Evolutionary conservation across 164 flowering plant genomes (phyloP).

Genomic region (Piper longum): DNA sequence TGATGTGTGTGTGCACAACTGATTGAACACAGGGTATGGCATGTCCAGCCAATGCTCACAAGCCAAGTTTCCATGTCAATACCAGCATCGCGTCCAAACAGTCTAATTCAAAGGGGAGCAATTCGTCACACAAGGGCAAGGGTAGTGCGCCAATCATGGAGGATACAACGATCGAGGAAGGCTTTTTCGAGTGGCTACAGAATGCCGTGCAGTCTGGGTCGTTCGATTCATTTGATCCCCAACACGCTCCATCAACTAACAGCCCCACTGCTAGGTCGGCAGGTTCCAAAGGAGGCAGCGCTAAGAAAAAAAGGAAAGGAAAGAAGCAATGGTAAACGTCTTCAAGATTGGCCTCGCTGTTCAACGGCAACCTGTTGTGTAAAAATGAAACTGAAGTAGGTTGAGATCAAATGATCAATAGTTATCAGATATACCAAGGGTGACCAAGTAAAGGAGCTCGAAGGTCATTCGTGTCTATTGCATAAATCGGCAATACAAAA

Average conservation of each 20-base stretch:
- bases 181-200: slow-evolving; percentile 73
- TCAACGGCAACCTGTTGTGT: not conserved
- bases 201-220: slow-evolving; percentile 68
- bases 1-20: not conserved
- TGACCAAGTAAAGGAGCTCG: too few species aligned
- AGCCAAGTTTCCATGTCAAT: slow-evolving; percentile 91
- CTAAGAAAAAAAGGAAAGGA: slow-evolving; percentile 79
- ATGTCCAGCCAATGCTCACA: slow-evolving; percentile 83
- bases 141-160: slow-evolving; percentile 34
- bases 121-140: slow-evolving; percentile 41
- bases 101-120: slow-evolving; percentile 24
- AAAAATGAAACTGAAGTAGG: not conserved
- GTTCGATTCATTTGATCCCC: slow-evolving; percentile 54
- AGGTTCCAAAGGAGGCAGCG: slow-evolving; percentile 23
- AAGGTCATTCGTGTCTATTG: too few species aligned
- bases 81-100: slow-evolving; percentile 60
- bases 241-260: slow-evolving; percentile 26
- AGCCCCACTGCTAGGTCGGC: slow-evolving; percentile 29
- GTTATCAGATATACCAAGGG: too few species aligned
- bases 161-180: slow-evolving; percentile 76
- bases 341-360: not conserved
- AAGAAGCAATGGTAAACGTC: slow-evolving; percentile 61
- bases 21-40: slow-evolving; percentile 70
- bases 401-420: too few species aligned
- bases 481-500: too few species aligned